Percentiles rank a stretch among this genome's conserved stretches.
Conservation (phyloP, 2,329 filamentous ascomycete species). For the Berkeleyomyces rouxiae region DNA sequence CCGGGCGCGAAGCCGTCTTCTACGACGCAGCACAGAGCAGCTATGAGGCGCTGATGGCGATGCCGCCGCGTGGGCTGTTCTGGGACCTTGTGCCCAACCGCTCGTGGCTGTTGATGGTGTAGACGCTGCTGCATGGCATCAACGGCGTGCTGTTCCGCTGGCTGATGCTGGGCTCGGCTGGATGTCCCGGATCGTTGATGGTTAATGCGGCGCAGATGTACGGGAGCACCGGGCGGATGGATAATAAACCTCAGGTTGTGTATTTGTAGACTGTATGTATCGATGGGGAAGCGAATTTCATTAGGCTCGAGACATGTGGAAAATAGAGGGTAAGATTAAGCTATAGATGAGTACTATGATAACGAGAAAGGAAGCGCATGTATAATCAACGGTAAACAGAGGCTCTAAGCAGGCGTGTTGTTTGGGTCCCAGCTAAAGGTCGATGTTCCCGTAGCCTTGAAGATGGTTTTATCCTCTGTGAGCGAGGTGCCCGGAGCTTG, state of each 20-base stretch:
- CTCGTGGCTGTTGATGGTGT: slow-evolving; percentile 30
- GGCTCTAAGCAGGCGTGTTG: not conserved
- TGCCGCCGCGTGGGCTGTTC: slow-evolving; percentile 26
- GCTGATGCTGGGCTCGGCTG: slow-evolving; percentile 36
- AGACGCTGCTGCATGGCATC: slow-evolving; percentile 29
- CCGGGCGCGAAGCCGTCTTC: slow-evolving; percentile 51
- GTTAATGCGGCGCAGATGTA: slow-evolving; percentile 42
- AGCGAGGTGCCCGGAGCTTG: slow-evolving; percentile 6
- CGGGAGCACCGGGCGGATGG: slow-evolving; percentile 33
- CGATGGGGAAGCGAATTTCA: not conserved
- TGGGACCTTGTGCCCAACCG: slow-evolving; percentile 29
- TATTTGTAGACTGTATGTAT: not conserved
- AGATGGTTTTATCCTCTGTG: not conserved
- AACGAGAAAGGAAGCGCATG: not conserved
- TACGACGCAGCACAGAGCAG: slow-evolving; percentile 59
- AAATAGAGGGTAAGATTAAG: not conserved
- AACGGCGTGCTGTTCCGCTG: slow-evolving; percentile 37
- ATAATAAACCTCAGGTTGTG: slow-evolving; percentile 23
- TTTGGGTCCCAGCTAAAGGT: not conserved
- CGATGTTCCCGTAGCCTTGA: slow-evolving; percentile 4
- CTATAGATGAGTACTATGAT: not conserved
- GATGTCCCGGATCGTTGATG: slow-evolving; percentile 33
- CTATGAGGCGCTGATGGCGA: slow-evolving; percentile 49
- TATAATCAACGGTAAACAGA: not conserved
- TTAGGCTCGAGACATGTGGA: not conserved